Evolutionary conservation across 441 rosid genomes (phyloP), one percentile per base, ranked within the genome.

Genomic region (Pelargonium citronellum): DNA sequence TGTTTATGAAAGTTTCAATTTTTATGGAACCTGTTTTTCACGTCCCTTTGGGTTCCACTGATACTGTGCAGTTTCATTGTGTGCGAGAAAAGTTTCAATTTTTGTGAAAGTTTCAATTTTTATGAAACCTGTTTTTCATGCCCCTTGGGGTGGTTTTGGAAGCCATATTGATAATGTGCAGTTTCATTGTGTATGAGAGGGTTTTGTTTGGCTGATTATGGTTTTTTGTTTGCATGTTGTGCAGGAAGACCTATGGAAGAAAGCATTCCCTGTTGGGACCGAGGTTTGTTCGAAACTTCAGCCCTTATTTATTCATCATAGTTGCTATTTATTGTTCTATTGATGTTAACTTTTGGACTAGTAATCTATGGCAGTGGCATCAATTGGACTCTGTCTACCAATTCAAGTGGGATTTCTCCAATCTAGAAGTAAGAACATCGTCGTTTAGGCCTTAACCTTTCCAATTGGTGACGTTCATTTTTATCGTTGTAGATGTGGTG

Each of bases 231-330:
- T 69, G 71, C 3, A 41, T 75, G 61, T 69, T 68, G 22, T 86
- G 74, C 79, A 95, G 99, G 97, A 95, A 77, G 99, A 87, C 75
- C 75, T 92, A 51, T 95, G 99, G 99, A 91, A 83, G 83, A 82
- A 74, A 62, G 90, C 84, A 16, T 91, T 91, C 75, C 98, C 97
- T 15, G 98, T 92, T 72, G 99, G 99, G 55, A 95, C 98, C 0
- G 99, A 95, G 99, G 99, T 95, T 81, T 65, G 80, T 16, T 41
- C 71, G n/a, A 9, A 65, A 63, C 22, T 73, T 64, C 57, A 37
- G 2, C 41, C 0, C 13, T 64, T 51, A 51, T 51, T 13, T 51
- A n/a, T 1, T 5, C 15, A 16, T 13, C 19, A 51, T 51, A 27
- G 44, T 64, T 64, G 43, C 20, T 34, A 10, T 30, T 34, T 64